Base-by-base conservation (phyloP, 352 stramenopile genomes). In the Phytopythium montanum region DNA sequence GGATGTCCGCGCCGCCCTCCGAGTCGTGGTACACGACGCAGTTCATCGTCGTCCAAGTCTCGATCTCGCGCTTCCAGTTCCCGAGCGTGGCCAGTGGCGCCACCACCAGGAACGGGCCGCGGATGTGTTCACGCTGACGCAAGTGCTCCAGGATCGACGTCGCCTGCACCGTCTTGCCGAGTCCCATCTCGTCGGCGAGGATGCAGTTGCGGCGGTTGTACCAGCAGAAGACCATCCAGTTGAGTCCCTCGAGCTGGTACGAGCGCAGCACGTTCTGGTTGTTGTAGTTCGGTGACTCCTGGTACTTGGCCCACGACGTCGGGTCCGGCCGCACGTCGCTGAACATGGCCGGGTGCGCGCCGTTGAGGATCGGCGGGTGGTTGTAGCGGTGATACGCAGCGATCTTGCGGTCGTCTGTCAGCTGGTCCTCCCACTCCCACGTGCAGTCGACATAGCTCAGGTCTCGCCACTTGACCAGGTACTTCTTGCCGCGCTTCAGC, bases 1-100 rank as follows among this genome's bases (percentile, higher is more conserved):
- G 84, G 23, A 90, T 94, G 58, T 98, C 94, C 6, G 80, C 82
- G 19, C 88, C 90, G 29, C 89, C 88, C 25, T 97, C 93, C 18
- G 86, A 97, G 48, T 99, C 98, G 71, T 99, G 97, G 62, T 99
- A 99, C 5, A 99, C 90, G 42, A 99, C 90, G 50, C 96, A 98
- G 68, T 99, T 99, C 69, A 99, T 95, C 54, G 94, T 84, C n/a
- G 97, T 99, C 98, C 98, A 99, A 26, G 80, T 91, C 59, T 98
- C 86, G 60, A 99, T 99, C 71, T 99, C 98, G 44, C 97, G 87
- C 64, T 99, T 94, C 98, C 98, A 99, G 71, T 99, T 98, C 21
- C 92, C 85, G 28, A 99, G 82, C 2, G 97, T 99, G 10, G 94
- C 98, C 18, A 99, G 83, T 13, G 98, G 98, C 5, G 96, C 97